These are phyloP conservation scores for Globisporangium abappressorium DNA, from an alignment of 352 stramenopile genomes.

Conservation along the genomic window DNA sequence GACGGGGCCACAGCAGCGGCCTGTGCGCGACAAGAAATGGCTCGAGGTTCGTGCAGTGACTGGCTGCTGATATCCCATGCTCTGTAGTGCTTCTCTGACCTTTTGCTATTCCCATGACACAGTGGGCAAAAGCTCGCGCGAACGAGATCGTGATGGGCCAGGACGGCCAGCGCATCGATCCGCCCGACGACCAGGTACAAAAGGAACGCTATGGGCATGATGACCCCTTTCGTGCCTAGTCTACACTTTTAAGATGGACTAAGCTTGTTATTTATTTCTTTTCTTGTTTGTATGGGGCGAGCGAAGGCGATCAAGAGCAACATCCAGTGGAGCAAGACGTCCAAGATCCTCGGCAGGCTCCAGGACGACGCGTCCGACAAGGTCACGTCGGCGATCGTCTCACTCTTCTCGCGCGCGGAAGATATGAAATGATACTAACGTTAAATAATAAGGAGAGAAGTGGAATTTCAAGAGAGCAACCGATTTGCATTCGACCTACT, in stretches of 20 bases:
- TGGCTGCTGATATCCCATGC: no score
- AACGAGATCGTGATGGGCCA: conserved; percentile 28
- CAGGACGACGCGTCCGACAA: conserved; percentile 36
- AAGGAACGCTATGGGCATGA: not conserved
- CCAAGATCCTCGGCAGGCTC: conserved; percentile 60
- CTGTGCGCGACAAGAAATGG: conserved; percentile 28
- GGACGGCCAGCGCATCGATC: conserved; percentile 18
- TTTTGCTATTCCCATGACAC: not conserved
- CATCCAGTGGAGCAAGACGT: conserved; percentile 53
- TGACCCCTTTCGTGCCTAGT: no score
- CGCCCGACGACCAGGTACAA: conserved; percentile 28
- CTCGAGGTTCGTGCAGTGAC: conserved; percentile 23
- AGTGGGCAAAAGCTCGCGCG: conserved; percentile 55
- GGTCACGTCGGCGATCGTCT: conserved; percentile 55
- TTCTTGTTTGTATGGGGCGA: conserved; percentile 8
- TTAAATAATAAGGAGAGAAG: not conserved
- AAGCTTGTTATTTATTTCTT: no score
- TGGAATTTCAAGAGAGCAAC: not conserved
- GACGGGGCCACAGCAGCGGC: conserved; percentile 20
- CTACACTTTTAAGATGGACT: no score
- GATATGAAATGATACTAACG: conserved; percentile 2
- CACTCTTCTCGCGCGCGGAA: conserved; percentile 36
- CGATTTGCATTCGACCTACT: not conserved
- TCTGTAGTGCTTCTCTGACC: not conserved
- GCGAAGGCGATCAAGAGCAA: conserved; percentile 30